Evolutionary conservation across 2,329 filamentous ascomycete genomes (phyloP).

Genomic region (Colletotrichum euphorbiae): DNA sequence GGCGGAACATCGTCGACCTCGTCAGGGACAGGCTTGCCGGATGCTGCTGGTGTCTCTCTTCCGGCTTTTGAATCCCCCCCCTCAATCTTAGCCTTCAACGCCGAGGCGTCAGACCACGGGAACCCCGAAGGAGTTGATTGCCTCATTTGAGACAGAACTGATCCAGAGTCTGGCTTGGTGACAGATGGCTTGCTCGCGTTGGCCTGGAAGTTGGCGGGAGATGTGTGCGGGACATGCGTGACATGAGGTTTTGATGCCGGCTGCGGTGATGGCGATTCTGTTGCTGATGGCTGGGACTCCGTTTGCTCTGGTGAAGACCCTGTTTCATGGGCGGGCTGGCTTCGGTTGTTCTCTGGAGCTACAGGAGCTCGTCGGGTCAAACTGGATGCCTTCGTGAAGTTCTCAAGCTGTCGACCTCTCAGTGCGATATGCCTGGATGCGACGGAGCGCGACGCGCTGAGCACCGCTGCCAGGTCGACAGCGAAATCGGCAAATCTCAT

Average conservation of each 20-base stretch:
- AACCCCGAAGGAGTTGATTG: conserved; percentile 23
- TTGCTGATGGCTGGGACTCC: background rate
- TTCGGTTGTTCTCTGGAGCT: conserved; percentile 14
- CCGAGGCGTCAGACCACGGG: conserved; percentile 34
- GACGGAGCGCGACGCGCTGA: conserved; percentile 76
- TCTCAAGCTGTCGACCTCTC: conserved; percentile 65
- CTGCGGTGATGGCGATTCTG: background rate
- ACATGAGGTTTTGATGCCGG: background rate
- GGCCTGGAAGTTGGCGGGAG: conserved; percentile 4
- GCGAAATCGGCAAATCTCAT: conserved; percentile 74
- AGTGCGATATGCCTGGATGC: conserved; percentile 72
- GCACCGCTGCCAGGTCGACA: conserved; percentile 77
- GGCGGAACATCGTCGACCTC: conserved; percentile 52
- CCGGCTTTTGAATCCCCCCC: background rate
- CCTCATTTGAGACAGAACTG: conserved; percentile 35
- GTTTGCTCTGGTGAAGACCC: background rate
- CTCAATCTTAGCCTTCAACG: conserved; percentile 5
- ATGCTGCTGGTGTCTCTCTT: background rate
- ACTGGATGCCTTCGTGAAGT: conserved; percentile 60
- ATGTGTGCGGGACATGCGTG: conserved; percentile 33
- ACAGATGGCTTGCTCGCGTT: conserved; percentile 10
- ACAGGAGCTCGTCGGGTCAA: conserved; percentile 45
- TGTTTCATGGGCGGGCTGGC: background rate
- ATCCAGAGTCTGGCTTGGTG: conserved; percentile 24
- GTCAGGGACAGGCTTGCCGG: conserved; percentile 17